Percentiles rank a stretch among this genome's conserved stretches.
Conservation (phyloP, 2,329 filamentous ascomycete genomes). For the Acrodontium crateriforme region DNA sequence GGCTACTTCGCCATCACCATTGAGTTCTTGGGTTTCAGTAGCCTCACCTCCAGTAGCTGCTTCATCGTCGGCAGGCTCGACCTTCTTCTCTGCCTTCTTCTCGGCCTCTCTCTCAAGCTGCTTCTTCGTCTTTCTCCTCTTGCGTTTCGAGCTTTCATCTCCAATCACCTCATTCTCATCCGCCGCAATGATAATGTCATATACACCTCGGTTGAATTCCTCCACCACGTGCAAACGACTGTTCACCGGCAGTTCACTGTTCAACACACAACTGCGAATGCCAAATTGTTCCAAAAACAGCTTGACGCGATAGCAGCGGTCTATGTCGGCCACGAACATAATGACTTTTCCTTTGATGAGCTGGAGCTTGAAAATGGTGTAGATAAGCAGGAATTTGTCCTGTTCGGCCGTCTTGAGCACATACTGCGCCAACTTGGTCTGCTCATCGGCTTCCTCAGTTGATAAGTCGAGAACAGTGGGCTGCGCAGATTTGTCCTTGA, state of each 20-base stretch:
- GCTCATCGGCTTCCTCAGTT: slow-evolving; percentile 46
- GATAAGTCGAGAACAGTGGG: slow-evolving; percentile 71
- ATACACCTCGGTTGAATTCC: slow-evolving; percentile 92
- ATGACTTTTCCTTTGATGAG: slow-evolving; percentile 87
- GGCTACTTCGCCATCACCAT: not conserved
- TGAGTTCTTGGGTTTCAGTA: not conserved
- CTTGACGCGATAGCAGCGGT: slow-evolving; percentile 82
- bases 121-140: slow-evolving; percentile 11
- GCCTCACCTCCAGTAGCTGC: slow-evolving; percentile 1
- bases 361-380: slow-evolving; percentile 90
- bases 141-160: slow-evolving; percentile 35
- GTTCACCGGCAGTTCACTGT: slow-evolving; percentile 88
- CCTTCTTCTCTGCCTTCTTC: slow-evolving; percentile 7
- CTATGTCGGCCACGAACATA: slow-evolving; percentile 73
- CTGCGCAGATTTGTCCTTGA: slow-evolving; percentile 39
- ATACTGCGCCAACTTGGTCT: slow-evolving; percentile 67
- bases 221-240: slow-evolving; percentile 88
- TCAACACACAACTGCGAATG: slow-evolving; percentile 82
- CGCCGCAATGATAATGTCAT: slow-evolving; percentile 94
- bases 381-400: slow-evolving; percentile 86
- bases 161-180: slow-evolving; percentile 81
- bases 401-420: slow-evolving; percentile 90
- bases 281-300: slow-evolving; percentile 95
- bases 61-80: slow-evolving; percentile 11
- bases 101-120: slow-evolving; percentile 22